Evolutionary conservation across 2,329 filamentous ascomycete species (phyloP), one percentile per base, ranked within the genome.

Genomic region (Cryphonectria radicalis): DNA sequence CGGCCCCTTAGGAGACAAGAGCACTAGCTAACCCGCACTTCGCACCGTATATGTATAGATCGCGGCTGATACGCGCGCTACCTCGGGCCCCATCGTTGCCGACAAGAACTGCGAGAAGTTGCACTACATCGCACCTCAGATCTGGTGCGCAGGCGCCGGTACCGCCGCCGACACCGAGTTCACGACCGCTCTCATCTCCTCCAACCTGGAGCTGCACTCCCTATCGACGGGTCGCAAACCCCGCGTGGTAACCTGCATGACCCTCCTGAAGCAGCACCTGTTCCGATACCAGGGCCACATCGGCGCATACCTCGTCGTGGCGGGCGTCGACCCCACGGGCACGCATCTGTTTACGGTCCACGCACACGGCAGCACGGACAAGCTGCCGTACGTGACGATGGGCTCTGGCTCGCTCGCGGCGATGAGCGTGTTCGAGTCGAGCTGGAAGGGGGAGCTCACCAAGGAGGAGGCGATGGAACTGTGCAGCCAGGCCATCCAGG

Each of bases 71-170:
- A 99, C 96, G 76, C 91, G 96, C 89, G 96, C 96, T 75, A 99
- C 96, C 63, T 97, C 93, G 75, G 96, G 96, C 50, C 95, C 96
- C 76, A 99, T 99, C 84, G 96, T 99, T 77, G 97, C 97, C 83
- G 96, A 99, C 90, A 99, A 99, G 93, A 99, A 99, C 89, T 98
- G 96, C 87, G 95, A 99, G 86, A 99, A 99, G 87, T 91, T 99
- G 75, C 96, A 99, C 86, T 99, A 97, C 88, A 99, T 99, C 82
- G 89, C 96, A 60, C 95, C 96, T 72, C 94, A 98, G 83, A 99
- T 99, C 84, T 99, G 96, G 96, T 99, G 96, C 84, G 96, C 96
- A 13, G 96, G 96, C 77, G 97, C 96, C 76, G 96, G 97, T 82
- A 99, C 96, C 67, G 96, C 96, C 74, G 96, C 96, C 78, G 96